Evolutionary conservation across 140 eudicot species (phyloP).

Genomic region (Ambrosia hybrid): DNA sequence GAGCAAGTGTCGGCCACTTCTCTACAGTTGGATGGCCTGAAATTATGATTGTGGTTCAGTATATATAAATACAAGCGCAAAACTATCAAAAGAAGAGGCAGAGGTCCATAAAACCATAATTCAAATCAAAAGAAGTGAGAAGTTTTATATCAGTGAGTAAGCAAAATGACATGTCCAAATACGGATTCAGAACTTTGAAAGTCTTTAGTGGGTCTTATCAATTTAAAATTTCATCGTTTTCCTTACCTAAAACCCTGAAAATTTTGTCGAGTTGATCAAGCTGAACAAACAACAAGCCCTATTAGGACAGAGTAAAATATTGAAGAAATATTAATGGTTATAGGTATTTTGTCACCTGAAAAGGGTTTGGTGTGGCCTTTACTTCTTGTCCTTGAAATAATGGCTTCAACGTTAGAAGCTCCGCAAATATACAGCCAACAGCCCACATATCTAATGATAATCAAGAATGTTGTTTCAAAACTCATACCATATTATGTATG

Average conservation of each 20-base stretch:
- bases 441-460: constrained; percentile 94
- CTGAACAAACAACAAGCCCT: constrained; percentile 51
- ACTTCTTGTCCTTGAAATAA: constrained; percentile 99
- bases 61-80: not conserved
- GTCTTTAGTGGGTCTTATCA: not conserved
- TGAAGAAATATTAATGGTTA: not conserved
- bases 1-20: constrained; percentile 91
- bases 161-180: constrained; percentile 1
- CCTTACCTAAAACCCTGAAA: constrained; percentile 94
- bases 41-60: constrained; percentile 7
- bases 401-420: constrained; percentile 91
- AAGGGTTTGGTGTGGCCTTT: constrained; percentile 88
- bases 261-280: constrained; percentile 98
- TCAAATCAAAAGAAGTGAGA: constrained; percentile 11
- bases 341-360: constrained; percentile 57
- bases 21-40: constrained; percentile 95
- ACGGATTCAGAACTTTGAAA: constrained; percentile 14
- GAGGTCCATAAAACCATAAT: constrained; percentile 2
- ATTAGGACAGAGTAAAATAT: constrained; percentile 19
- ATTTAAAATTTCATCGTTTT: constrained; percentile 9
- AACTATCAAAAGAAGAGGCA: constrained; percentile 5
- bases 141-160: not conserved
- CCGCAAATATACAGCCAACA: constrained; percentile 99
- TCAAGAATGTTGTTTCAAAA: constrained; percentile 14
- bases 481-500: constrained; percentile 12